Base-by-base conservation (phyloP, 305 asterid genomes). In the Fraxinus angustifolia region DNA sequence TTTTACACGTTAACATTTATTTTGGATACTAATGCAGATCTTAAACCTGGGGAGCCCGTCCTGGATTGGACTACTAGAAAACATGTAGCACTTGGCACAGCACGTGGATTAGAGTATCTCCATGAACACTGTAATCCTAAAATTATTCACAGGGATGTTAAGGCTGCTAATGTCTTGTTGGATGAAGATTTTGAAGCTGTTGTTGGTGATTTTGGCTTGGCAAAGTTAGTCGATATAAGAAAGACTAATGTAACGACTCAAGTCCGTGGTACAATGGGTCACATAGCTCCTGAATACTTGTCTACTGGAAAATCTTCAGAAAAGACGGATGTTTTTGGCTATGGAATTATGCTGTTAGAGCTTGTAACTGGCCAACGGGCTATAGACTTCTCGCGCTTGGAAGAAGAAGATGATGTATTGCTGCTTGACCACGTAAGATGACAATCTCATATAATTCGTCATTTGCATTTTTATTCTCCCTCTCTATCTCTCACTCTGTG, bases 231-330 rank as follows among this genome's bases (percentile, higher is more conserved):
- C 11, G 98, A 94, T 81, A 90, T 94, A 67, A 86, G 97, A 60
- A 89, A 88, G 90, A 92, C 97, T 17, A 90, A 92, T n/a, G 98
- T 94, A 10, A 94, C 97, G 0, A 94, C 98, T 62, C 98, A 94
- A 87, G 97, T 94, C 65, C 97, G 98, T 21, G 98, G 98, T 73
- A 94, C 98, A 4, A 94, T 94, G 97, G 98, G 98, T 67, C 98
- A 93, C 83, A 93, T 93, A 81, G 98, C 98, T 83, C 98, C 96
- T 17, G 98, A 92, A 33, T 94, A 94, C 86, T 84, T 94, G 84
- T 94, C 98, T 36, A 94, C 98, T 1, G 98, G 98, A 33, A 94
- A 90, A 85, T 94, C 98, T 60, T 94, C 97, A 0, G 98, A 89
- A 82, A 94, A 88, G 86, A 92, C 97, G 0, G 97, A 94, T 68